Evolutionary conservation across 2,329 filamentous ascomycete species (phyloP), one percentile per base, ranked within the genome.

Genomic region (Bretziella fagacearum): DNA sequence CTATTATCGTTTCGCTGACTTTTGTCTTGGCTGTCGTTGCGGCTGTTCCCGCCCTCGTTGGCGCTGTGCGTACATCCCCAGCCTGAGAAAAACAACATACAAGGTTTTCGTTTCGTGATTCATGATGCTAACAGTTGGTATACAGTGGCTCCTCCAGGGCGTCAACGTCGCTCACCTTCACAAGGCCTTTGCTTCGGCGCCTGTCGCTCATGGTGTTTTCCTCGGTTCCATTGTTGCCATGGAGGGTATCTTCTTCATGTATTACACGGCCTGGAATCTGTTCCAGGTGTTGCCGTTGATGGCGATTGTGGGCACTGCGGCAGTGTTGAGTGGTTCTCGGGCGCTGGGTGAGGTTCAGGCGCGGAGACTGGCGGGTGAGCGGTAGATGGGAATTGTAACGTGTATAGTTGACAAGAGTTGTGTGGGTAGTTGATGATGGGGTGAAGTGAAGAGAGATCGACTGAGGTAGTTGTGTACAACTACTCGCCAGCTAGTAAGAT

Each of bases 291-390:
- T 98, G 43, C 87, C 86, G 3, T 78, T 77, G 22, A 77, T 81
- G 46, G 69, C 69, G 27, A 64, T 78, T 36, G 73, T 91, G 25
- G 77, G 79, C 13, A 63, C 73, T 22, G 73, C 86, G 47, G 76
- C 84, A 8, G 84, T 93, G 59, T 63, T 96, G 52, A 94, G 84
- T 60, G 91, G 91, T 48, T 86, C 81, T 59, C 80, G 86, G 62
- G 91, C 91, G 4, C 68, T 98, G 55, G 82, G 84, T 43, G 91
- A 98, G 68, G 89, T 98, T 25, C 91, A 95, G 67, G 77, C 80
- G 57, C 75, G 91, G 54, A 77, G 91, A 49, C 65, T 95, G 56
- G 81, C 83, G 18, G 87, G 86, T 3, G 67, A 78, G 65, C 66
- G 71, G 58, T 76, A 62, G 44, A 33, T 3, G 18, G 7, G 15